Evolutionary conservation across 805 yeast genomes (phyloP), one percentile per base, ranked within the genome.

Genomic region (Candida anglica): DNA sequence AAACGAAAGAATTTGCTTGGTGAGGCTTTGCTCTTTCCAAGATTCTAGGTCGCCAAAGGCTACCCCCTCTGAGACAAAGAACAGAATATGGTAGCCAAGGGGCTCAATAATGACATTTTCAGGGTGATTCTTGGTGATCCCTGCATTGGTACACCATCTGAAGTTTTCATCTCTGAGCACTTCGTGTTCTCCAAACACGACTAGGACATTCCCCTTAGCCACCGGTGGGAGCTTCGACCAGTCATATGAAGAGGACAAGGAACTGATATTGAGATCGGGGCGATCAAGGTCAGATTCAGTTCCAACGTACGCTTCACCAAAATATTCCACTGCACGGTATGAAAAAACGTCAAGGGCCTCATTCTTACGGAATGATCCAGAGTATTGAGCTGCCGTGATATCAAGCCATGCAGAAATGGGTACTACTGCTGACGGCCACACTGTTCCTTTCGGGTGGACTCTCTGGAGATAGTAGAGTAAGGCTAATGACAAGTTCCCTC

Each of bases 401-500:
- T 41, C 36, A 13, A 41, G 22, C 34, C 28, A 34, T 13, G 44
- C 37, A 4, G 44, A 41, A 15, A 41, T 27, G 2, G 39, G 33
- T 3, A 41, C 27, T 15, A 32, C 31, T 4, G 28, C 39, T 4
- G 19, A 18, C 3, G 41, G 44, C 33, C 33, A 34, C 6, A 33
- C 36, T 9, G n/a, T 27, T 2, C 30, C 11, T 6, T 19, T 4
- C 19, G 18, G 11, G 4, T 9, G 20, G 5, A 9, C 21, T 13
- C 19, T 6, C 13, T 14, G 13, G 16, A 34, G 31, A 14, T 30
- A 6, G 21, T 31, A 23, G 5, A 36, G 26, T 6, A 29, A 19
- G 16, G 28, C 28, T 23, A 37, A 18, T 5, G 25, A 25, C 20
- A 40, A 24, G 33, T 40, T 37, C 13, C 41, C 43, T 15, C 43